A percentile compares a stretch with the other conserved stretches of the same genome.
Evolutionary conservation across 345 rosid genomes (phyloP).

Genomic region (Eucalyptus shirleyi): DNA sequence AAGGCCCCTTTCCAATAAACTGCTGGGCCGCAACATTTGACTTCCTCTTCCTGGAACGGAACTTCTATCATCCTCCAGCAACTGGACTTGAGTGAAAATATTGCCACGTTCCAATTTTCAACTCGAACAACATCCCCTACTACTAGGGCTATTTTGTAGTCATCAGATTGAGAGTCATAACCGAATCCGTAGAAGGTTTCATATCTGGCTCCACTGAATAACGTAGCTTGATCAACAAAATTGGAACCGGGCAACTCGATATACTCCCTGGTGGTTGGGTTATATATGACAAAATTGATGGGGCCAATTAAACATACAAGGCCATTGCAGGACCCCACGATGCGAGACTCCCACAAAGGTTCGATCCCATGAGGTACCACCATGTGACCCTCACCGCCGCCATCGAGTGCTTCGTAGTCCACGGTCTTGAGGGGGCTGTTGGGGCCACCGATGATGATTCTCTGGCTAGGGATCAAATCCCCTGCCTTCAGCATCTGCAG

Average conservation of each 20-base stretch:
- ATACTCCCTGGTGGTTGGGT: background rate
- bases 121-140: too few species aligned
- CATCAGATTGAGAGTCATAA: background rate
- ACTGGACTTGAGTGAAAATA: background rate
- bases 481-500: too few species aligned
- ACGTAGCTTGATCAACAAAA: background rate
- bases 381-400: background rate
- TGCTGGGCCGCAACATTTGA: too few species aligned
- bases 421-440: accelerated
- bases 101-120: background rate
- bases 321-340: background rate
- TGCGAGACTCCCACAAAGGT: background rate
- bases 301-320: background rate
- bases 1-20: too few species aligned
- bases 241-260: background rate
- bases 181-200: background rate
- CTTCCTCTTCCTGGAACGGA: too few species aligned
- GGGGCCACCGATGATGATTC: background rate
- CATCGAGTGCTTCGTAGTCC: background rate
- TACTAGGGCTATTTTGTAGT: too few species aligned
- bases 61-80: background rate
- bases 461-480: background rate
- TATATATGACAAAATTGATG: background rate
- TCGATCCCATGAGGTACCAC: background rate
- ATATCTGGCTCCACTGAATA: too few species aligned